Evolutionary conservation across 2,329 filamentous ascomycete species (phyloP), one percentile per base, ranked within the genome.

Genomic region (Sporothrix pallida): DNA sequence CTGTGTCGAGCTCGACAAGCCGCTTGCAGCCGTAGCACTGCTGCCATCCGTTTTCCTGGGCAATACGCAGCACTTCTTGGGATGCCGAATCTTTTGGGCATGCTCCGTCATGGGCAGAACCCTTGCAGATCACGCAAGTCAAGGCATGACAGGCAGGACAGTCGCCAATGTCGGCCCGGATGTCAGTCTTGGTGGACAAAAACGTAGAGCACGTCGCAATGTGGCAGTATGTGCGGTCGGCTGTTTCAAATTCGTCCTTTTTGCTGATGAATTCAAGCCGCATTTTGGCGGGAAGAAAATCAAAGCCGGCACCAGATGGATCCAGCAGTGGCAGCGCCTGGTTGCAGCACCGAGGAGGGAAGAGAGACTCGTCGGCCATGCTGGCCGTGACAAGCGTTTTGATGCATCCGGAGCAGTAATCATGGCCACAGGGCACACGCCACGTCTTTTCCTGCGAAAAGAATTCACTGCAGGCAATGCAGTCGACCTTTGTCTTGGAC

Each of bases 111-210:
- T 91, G 88, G 0, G 78, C 76, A 1, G 73, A 72, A 0, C 74
- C 77, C 76, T 90, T 90, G 82, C 89, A 91, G 0, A 79, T 78
- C 0, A 76, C 79, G 75, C 89, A 91, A 0, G 88, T 91, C 0
- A 67, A 77, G 0, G 56, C 73, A 0, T 52, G 0, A 74, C 89
- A 91, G 4, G 17, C 42, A 2, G 70, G 63, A 46, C 74, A 75
- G 0, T 73, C 80, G 0, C 81, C 87, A 0, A 81, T 56, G 0
- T 83, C 79, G 2, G 73, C 75, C 0, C 73, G 2, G 50, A 86
- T 83, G 4, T 76, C 76, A 0, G 80, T 20, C 0, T 72, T 42
- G 0, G 76, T 70, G 0, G 78, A 79, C 6, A 89, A 84, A 76
- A 88, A 89, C 0, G 78, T 76, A 0, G 83, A 85, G 74, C 87